phyloP scores from a whole-genome alignment of 306 rosid species.

The Cucurbita ficifolia region DNA sequence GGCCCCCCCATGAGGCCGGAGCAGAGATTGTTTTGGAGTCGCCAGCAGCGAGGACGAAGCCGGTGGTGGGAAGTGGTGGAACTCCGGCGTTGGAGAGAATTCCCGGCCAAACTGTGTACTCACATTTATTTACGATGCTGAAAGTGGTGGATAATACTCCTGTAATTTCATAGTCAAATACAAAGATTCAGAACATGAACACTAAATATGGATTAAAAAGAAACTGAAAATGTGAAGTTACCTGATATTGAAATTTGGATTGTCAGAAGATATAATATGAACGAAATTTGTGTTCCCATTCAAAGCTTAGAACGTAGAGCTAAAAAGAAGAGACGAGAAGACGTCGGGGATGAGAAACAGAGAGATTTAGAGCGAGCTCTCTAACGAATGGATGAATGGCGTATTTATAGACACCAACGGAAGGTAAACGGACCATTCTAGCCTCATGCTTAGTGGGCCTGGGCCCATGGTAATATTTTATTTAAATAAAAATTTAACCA shows the following conservation, averaged over 20 bases:
- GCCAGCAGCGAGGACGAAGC: slow-evolving; percentile 47
- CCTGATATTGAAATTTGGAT: background rate
- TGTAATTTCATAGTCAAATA: slow-evolving; percentile 3
- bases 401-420: background rate
- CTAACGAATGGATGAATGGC: background rate
- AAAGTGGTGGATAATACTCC: slow-evolving; percentile 52
- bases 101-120: slow-evolving; percentile 79
- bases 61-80: slow-evolving; percentile 41
- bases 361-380: background rate
- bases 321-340: background rate
- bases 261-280: background rate
- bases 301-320: background rate
- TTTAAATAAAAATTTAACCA: background rate
- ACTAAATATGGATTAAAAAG: background rate
- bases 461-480: background rate
- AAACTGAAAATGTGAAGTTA: background rate
- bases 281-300: background rate
- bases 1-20: slow-evolving; percentile 70
- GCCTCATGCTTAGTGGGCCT: background rate
- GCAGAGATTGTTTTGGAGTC: slow-evolving; percentile 43
- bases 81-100: slow-evolving; percentile 75
- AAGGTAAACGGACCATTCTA: background rate
- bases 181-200: background rate
- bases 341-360: background rate
- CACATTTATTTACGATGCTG: slow-evolving; percentile 66